These are phyloP conservation scores for Macrolepiota fuliginosa DNA, from an alignment of 768 basidiomycete genomes.

Conservation along the genomic window DNA sequence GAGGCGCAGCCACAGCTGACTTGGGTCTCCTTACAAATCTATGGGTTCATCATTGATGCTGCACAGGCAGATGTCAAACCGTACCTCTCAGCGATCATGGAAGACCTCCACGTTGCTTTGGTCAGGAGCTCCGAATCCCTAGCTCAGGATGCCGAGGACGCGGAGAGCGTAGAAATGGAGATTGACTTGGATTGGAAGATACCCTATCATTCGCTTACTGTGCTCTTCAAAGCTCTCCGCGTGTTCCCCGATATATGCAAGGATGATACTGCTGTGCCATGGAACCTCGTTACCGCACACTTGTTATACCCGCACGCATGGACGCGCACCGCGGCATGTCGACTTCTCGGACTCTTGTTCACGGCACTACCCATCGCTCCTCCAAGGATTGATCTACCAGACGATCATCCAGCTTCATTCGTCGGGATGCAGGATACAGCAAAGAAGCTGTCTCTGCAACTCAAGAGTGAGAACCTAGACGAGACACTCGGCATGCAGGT, in stretches of 20 bases:
- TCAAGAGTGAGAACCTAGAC: slow-evolving; percentile 80
- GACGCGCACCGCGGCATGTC: slow-evolving; percentile 82
- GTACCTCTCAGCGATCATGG: slow-evolving; percentile 48
- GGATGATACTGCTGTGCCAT: slow-evolving; percentile 49
- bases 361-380: slow-evolving; percentile 42
- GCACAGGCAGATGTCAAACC: slow-evolving; percentile 45
- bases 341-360: slow-evolving; percentile 73
- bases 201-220: slow-evolving; percentile 76
- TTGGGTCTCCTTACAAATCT: slow-evolving; percentile 78
- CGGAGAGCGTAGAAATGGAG: slow-evolving; percentile 42
- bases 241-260: slow-evolving; percentile 49
- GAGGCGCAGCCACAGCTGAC: slow-evolving; percentile 56
- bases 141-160: slow-evolving; percentile 38
- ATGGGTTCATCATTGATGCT: slow-evolving; percentile 76
- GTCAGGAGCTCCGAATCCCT: slow-evolving; percentile 40
- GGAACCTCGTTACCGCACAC: slow-evolving; percentile 61
- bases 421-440: slow-evolving; percentile 67
- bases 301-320: slow-evolving; percentile 91
- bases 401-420: slow-evolving; percentile 48
- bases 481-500: slow-evolving; percentile 73
- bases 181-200: slow-evolving; percentile 74
- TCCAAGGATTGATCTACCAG: slow-evolving; percentile 28
- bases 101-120: slow-evolving; percentile 53
- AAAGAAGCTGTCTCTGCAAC: slow-evolving; percentile 67
- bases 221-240: slow-evolving; percentile 59